Evolutionary conservation across 345 rosid genomes (phyloP).

Genomic region (Camelina neglecta): DNA sequence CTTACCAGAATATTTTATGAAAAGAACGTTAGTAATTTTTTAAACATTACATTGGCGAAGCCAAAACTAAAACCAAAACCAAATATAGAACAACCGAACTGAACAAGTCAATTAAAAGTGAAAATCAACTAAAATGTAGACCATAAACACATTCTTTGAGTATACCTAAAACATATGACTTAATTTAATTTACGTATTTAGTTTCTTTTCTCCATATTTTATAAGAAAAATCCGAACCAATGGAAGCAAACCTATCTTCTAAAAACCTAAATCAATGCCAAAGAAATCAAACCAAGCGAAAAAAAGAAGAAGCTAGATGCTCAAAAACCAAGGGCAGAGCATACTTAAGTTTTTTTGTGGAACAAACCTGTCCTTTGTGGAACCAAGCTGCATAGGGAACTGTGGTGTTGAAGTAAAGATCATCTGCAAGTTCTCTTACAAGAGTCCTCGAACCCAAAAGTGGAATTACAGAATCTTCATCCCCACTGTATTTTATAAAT

Average conservation of each 20-base stretch:
- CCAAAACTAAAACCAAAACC: neutral
- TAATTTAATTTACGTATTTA: neutral
- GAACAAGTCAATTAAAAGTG: too few relatives aligned
- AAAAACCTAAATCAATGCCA: neutral
- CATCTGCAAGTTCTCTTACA: conserved; percentile 74
- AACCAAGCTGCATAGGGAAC: conserved; percentile 88
- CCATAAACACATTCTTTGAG: neutral
- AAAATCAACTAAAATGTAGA: neutral
- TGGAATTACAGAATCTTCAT: conserved; percentile 89
- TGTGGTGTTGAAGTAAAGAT: conserved; percentile 61
- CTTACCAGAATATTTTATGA: too few relatives aligned
- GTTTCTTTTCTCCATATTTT: neutral
- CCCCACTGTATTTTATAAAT: conserved; percentile 57
- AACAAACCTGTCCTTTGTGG: conserved; percentile 85
- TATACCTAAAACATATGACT: neutral
- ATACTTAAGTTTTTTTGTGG: neutral
- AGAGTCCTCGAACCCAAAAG: conserved; percentile 79
- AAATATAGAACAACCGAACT: too few relatives aligned
- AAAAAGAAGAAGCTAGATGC: neutral
- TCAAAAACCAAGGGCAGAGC: conserved; percentile 12
- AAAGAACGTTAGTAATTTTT: neutral
- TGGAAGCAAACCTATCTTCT: neutral
- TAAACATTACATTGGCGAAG: neutral
- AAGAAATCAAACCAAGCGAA: neutral
- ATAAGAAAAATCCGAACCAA: neutral